Base-by-base conservation (phyloP, 2,329 filamentous ascomycete genomes). In the Phaeoacremonium minimum region DNA sequence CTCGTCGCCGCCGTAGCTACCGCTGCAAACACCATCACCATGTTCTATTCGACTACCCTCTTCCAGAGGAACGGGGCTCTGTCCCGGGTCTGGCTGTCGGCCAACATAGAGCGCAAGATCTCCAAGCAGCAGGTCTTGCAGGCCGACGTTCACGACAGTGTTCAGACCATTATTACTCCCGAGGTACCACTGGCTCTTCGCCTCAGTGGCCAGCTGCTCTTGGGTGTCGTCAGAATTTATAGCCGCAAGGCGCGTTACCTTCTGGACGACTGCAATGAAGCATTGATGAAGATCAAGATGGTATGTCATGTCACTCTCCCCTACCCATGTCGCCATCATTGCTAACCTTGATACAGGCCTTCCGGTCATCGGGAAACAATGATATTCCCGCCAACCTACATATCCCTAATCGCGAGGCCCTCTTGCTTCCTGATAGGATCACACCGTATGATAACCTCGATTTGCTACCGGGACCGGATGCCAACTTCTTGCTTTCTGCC, bases 41-140 rank as follows among this genome's bases (percentile, higher is more conserved):
- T 98, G 93, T 98, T 98, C 68, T 97, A 96, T 64, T 95, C 93
- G 36, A 89, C 95, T 71, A 89, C 88, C 37, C 79, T 98, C 41
- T 79, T 98, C 53, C 89, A 90, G 61, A 95, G 95, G 82, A 95
- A 88, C 52, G 93, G 93, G 71, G 91, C 93, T 56, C 69, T 98
- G 73, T 93, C 93, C 66, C 87, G 89, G 58, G 90, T 97, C 68
- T 98, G 93, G 93, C 79, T 97, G 44, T 95, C 93, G 19, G 89
- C 93, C 69, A 98, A 97, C 65, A 75, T 97, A 47, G 93, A 97
- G 77, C 89, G 91, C 73, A 98, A 97, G 70, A 81, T 98, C 42
- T 95, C 90, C 50, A 98, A 98, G 68, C 89, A 88, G 46, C 89
- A 96, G 55, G 93, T 97, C 49, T 63, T 98, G 46, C 88, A 95